phyloP scores from a whole-genome alignment of 192 early-diverging fungal species.

The Backusella australiensis region DNA sequence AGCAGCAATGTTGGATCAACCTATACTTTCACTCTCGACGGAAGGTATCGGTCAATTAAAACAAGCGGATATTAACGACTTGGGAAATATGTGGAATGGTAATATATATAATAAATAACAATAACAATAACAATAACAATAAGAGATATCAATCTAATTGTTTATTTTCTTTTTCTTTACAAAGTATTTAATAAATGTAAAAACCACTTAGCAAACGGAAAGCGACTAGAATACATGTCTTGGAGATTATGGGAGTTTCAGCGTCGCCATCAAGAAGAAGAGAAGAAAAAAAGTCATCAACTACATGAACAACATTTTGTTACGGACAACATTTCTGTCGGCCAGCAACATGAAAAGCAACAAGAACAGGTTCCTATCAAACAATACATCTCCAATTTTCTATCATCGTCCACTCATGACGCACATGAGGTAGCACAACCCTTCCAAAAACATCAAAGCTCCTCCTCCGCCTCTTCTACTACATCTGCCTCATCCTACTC shows the following conservation, averaged over 20 bases:
- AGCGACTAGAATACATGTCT: conserved; percentile 34
- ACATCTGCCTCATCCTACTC: neutral
- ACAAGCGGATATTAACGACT: conserved; percentile 8
- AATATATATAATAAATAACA: conserved; percentile 1
- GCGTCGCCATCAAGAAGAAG: neutral
- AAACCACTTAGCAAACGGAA: conserved; percentile 18
- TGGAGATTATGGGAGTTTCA: conserved; percentile 33
- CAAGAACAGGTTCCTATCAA: conserved; percentile 1
- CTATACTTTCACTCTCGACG: conserved; percentile 14
- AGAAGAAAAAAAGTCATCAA: neutral
- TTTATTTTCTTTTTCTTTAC: neutral
- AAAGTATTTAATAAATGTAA: conserved; percentile 37
- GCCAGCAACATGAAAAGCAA: neutral
- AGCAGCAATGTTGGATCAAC: conserved; percentile 5
- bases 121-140: neutral
- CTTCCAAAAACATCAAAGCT: neutral
- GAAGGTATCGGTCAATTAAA: conserved; percentile 8
- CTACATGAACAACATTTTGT: neutral
- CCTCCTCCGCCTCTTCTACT: neutral
- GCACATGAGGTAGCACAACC: conserved; percentile 2
- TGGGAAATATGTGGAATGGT: conserved; percentile 22
- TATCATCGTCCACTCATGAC: conserved; percentile 6
- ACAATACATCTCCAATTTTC: conserved; percentile 3
- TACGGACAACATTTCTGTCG: neutral
- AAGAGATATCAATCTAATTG: neutral